A percentile compares a stretch with the other conserved stretches of the same genome.
Evolutionary conservation across 441 rosid genomes (phyloP).

Genomic region (Adansonia rubrostipa): DNA sequence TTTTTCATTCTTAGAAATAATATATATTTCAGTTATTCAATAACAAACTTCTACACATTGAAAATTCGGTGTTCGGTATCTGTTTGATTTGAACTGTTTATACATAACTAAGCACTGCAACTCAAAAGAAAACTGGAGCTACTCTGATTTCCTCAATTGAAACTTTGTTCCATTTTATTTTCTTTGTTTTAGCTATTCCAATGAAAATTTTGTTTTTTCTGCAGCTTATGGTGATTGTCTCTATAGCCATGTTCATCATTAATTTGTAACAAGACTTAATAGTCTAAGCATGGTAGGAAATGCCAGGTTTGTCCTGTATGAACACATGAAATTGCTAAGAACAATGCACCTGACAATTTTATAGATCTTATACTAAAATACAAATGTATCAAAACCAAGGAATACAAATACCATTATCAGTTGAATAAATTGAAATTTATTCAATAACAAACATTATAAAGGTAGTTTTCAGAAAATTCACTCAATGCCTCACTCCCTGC

Average conservation of each 20-base stretch:
- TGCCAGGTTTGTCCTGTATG: not conserved
- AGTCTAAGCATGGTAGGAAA: not conserved
- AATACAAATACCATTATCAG: not conserved
- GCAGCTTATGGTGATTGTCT: not conserved
- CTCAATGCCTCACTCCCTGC: not conserved
- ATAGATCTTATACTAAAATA: not conserved
- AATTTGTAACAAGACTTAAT: no score
- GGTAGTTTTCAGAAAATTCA: not conserved
- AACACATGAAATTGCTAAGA: not conserved
- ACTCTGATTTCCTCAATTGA: not conserved
- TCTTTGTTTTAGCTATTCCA: not conserved
- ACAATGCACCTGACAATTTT: not conserved
- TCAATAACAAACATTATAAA: not conserved
- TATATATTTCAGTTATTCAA: conserved; percentile 24
- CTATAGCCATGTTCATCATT: not conserved
- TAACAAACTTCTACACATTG: conserved; percentile 1
- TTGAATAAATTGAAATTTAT: not conserved
- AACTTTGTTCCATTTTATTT: not conserved
- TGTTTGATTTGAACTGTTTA: conserved; percentile 19
- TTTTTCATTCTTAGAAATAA: conserved; percentile 16
- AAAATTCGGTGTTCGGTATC: conserved; percentile 16
- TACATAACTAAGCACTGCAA: not conserved
- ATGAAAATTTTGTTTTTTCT: not conserved
- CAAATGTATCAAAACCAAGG: not conserved
- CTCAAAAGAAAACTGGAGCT: conserved; percentile 21